phyloP scores from a whole-genome alignment of 257 asterid genomes.

The Nicotiana undulata region DNA sequence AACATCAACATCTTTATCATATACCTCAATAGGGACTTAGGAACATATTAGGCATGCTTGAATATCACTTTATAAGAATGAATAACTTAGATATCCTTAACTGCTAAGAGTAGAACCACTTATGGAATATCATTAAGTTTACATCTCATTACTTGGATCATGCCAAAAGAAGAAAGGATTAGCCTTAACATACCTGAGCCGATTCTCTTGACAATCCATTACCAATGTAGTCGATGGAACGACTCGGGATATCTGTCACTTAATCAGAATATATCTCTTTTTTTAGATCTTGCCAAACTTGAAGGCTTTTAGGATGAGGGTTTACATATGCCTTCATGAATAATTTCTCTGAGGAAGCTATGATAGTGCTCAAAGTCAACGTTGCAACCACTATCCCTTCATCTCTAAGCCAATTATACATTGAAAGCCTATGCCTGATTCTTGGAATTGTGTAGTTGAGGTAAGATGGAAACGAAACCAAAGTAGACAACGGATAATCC shows the following conservation, averaged over 20 bases:
- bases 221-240: background rate
- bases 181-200: too few relatives aligned
- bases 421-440: conserved; percentile 42
- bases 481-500: conserved; percentile 40
- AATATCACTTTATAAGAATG: too few relatives aligned
- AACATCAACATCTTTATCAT: too few relatives aligned
- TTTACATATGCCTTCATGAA: conserved; percentile 41
- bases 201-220: too few relatives aligned
- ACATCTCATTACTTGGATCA: too few relatives aligned
- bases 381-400: conserved; percentile 28
- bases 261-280: conserved; percentile 20
- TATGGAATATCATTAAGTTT: too few relatives aligned
- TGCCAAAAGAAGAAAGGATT: too few relatives aligned
- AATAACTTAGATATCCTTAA: too few relatives aligned
- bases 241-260: background rate
- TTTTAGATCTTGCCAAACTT: conserved; percentile 48
- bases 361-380: conserved; percentile 59
- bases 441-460: conserved; percentile 39
- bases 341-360: conserved; percentile 40
- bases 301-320: conserved; percentile 49
- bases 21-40: too few relatives aligned
- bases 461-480: conserved; percentile 37
- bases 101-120: too few relatives aligned
- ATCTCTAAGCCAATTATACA: conserved; percentile 62
- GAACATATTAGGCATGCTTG: too few relatives aligned